Evolutionary conservation across 768 basidiomycete genomes (phyloP).

Genomic region (Kwoniella shandongensis): DNA sequence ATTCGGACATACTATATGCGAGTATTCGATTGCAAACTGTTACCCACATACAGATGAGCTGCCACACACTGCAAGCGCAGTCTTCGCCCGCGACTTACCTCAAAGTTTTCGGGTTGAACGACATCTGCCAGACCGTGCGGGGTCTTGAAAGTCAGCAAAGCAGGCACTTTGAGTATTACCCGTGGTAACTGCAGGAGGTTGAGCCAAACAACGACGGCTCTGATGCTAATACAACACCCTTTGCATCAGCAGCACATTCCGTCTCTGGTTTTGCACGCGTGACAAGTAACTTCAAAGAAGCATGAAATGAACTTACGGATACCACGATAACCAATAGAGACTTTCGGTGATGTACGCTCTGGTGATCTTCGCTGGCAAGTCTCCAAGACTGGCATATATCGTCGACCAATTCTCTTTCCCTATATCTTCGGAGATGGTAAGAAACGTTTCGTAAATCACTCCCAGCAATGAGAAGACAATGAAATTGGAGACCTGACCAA

Average conservation of each 20-base stretch:
- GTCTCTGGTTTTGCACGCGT: neutral
- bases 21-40: slow-evolving; percentile 41
- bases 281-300: neutral
- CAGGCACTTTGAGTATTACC: slow-evolving; percentile 7
- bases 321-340: slow-evolving; percentile 47
- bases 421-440: slow-evolving; percentile 26
- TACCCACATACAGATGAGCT: too few relatives aligned
- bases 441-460: slow-evolving; percentile 39
- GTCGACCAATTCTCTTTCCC: slow-evolving; percentile 24
- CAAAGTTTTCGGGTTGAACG: slow-evolving; percentile 30
- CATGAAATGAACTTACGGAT: slow-evolving; percentile 33
- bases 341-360: slow-evolving; percentile 45
- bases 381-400: slow-evolving; percentile 30
- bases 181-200: slow-evolving; percentile 34
- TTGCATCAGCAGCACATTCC: too few relatives aligned
- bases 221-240: slow-evolving; percentile 6
- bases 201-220: slow-evolving; percentile 27
- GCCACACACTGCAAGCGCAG: too few relatives aligned
- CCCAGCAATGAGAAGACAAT: slow-evolving; percentile 42
- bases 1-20: slow-evolving; percentile 38
- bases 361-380: slow-evolving; percentile 38
- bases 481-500: slow-evolving; percentile 37
- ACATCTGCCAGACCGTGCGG: slow-evolving; percentile 24
- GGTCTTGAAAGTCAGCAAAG: slow-evolving; percentile 14
- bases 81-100: slow-evolving; percentile 24